phyloP scores from a whole-genome alignment of 768 basidiomycete species.

The Crassisporium funariophilum region DNA sequence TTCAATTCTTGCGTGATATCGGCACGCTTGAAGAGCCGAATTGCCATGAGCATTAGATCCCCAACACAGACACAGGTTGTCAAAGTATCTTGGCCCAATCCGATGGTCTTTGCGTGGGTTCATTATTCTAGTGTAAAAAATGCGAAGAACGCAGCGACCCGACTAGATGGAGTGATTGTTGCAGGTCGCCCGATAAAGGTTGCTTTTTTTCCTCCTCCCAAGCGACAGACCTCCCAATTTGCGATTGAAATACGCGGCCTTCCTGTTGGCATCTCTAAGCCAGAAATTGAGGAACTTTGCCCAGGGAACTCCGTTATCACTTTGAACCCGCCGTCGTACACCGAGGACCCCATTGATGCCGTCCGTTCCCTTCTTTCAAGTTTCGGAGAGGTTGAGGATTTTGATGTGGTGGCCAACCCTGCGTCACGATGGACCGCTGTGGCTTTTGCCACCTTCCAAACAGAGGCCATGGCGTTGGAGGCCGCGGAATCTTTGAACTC shows the following conservation, averaged over 20 bases:
- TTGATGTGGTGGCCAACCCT: conserved; percentile 40
- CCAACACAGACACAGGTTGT: conserved; percentile 21
- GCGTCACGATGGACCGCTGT: conserved; percentile 32
- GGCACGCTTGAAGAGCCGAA: conserved; percentile 29
- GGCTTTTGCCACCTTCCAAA: conserved; percentile 45
- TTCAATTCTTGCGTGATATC: conserved; percentile 25
- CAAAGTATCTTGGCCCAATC: conserved; percentile 48
- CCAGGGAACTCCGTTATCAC: conserved; percentile 26
- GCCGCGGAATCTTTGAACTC: conserved; percentile 32
- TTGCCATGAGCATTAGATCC: conserved; percentile 11
- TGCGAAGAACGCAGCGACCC: conserved; percentile 45
- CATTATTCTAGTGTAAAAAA: conserved; percentile 42
- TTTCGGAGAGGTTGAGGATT: conserved; percentile 40
- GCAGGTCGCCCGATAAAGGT: conserved; percentile 43
- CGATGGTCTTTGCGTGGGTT: conserved; percentile 45
- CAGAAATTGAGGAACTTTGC: conserved; percentile 37
- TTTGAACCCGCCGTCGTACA: conserved; percentile 39
- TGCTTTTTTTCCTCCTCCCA: conserved; percentile 35
- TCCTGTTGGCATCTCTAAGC: conserved; percentile 32
- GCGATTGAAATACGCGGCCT: conserved; percentile 48
- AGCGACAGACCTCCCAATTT: conserved; percentile 37
- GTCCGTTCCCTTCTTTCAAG: conserved; percentile 37
- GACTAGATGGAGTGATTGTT: conserved; percentile 40
- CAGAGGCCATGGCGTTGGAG: conserved; percentile 33
- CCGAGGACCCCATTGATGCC: conserved; percentile 25